Evolutionary conservation across 1,284 basidiomycete genomes (phyloP).

Genomic region (Ustilago sp.): DNA sequence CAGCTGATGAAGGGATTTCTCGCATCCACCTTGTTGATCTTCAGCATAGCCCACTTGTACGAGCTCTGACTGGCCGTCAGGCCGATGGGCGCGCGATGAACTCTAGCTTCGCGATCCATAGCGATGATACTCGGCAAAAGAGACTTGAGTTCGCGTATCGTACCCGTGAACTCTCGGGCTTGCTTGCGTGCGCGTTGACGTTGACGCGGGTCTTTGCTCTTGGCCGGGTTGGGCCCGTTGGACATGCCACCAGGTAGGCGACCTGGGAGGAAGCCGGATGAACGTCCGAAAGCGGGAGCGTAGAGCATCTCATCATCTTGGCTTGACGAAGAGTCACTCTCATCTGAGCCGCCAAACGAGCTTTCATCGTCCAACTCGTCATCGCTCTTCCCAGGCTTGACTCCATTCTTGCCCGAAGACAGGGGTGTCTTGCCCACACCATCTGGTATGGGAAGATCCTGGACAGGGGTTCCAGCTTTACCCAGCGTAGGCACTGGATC

Average conservation of each 20-base stretch:
- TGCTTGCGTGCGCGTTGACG: constrained; percentile 34
- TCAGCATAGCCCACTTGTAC: constrained; percentile 49
- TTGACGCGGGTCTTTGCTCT: constrained; percentile 18
- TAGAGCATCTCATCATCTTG: constrained; percentile 49
- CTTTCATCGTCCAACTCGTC: constrained; percentile 32
- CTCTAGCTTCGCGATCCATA: constrained; percentile 42
- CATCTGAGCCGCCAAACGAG: constrained; percentile 31
- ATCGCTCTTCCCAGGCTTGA: constrained; percentile 36
- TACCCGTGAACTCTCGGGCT: constrained; percentile 57
- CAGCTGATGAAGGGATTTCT: constrained; percentile 65
- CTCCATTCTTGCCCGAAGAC: constrained; percentile 10
- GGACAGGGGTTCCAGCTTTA: constrained; percentile 18
- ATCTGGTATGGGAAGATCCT: constrained; percentile 20
- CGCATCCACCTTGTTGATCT: constrained; percentile 55
- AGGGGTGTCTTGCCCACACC: neutral
- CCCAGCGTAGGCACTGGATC: constrained; percentile 5
- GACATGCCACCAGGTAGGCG: constrained; percentile 43
- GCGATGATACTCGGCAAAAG: constrained; percentile 58
- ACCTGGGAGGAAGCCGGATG: constrained; percentile 54
- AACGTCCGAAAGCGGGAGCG: constrained; percentile 25
- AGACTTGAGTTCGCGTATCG: constrained; percentile 58
- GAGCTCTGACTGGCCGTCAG: constrained; percentile 36
- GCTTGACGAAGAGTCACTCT: constrained; percentile 32
- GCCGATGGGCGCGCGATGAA: constrained; percentile 18
- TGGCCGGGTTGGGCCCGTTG: constrained; percentile 39